Evolutionary conservation across 2,329 filamentous ascomycete species (phyloP).

Genomic region (Penicillium capsulatum): DNA sequence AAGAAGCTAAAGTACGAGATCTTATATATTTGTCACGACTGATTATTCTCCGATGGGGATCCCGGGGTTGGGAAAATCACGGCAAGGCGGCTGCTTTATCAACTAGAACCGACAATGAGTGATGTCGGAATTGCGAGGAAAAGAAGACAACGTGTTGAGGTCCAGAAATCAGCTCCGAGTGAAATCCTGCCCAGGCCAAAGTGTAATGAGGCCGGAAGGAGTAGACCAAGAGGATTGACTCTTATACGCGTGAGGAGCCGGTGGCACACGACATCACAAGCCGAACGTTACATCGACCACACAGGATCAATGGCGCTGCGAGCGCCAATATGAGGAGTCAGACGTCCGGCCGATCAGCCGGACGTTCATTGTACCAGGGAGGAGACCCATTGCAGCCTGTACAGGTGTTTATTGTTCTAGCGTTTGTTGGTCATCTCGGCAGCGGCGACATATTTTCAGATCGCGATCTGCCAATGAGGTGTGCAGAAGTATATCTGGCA

Average conservation of each 20-base stretch:
- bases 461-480: conserved; percentile 8
- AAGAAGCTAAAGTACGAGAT: neutral
- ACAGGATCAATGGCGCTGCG: conserved; percentile 2
- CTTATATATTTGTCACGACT: too few relatives aligned
- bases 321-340: conserved; percentile 2
- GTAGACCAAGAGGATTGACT: conserved; percentile 8
- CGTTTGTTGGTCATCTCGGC: conserved; percentile 7
- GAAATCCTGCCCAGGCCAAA: conserved; percentile 16
- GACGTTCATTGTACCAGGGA: conserved; percentile 7
- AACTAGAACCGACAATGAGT: neutral
- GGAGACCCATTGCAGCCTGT: conserved; percentile 5
- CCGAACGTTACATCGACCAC: conserved; percentile 18
- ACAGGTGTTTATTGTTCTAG: conserved; percentile 7
- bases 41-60: too few relatives aligned
- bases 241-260: conserved; percentile 15
- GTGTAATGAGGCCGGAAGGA: conserved; percentile 16
- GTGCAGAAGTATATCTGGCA: conserved; percentile 13
- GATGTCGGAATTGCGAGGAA: conserved; percentile 10
- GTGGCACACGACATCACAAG: conserved; percentile 17
- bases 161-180: conserved; percentile 11
- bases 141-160: conserved; percentile 8
- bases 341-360: conserved; percentile 16
- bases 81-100: conserved; percentile 4
- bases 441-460: conserved; percentile 11
- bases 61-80: neutral